Conservation (phyloP, 2,329 filamentous ascomycete species). For the Phyllosticta capitalensis region DNA sequence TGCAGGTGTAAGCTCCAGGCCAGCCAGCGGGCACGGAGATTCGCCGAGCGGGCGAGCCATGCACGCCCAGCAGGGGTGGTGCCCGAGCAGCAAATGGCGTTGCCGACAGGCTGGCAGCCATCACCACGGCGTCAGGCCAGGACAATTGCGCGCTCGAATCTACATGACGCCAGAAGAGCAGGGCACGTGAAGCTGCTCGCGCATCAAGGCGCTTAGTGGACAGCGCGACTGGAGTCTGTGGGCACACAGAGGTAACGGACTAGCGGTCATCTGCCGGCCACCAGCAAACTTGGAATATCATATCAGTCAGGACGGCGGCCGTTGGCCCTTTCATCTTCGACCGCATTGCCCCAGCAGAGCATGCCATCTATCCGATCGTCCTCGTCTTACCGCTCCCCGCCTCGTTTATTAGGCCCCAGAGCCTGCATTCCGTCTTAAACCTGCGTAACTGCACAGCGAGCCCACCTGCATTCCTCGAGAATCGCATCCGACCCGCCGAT, state of each 20-base stretch:
- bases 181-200: not conserved
- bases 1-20: conserved; percentile 5
- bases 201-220: not conserved
- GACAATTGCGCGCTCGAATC: not conserved
- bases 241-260: not conserved
- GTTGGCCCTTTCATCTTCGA: too few relatives aligned
- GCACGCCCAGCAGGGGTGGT: not conserved
- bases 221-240: too few relatives aligned
- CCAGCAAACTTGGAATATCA: not conserved
- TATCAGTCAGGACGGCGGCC: not conserved
- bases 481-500: not conserved
- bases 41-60: not conserved
- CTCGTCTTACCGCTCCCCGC: not conserved
- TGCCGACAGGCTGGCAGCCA: not conserved
- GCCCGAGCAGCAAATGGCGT: not conserved
- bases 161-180: not conserved
- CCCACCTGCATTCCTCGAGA: not conserved
- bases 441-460: not conserved
- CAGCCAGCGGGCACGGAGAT: conserved; percentile 9
- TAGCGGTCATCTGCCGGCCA: conserved; percentile 9
- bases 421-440: not conserved
- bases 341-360: too few relatives aligned
- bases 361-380: too few relatives aligned
- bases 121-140: not conserved
- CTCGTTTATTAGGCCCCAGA: not conserved